Evolutionary conservation across 1,284 basidiomycete species (phyloP).

Genomic region (Spongiforma sp.): DNA sequence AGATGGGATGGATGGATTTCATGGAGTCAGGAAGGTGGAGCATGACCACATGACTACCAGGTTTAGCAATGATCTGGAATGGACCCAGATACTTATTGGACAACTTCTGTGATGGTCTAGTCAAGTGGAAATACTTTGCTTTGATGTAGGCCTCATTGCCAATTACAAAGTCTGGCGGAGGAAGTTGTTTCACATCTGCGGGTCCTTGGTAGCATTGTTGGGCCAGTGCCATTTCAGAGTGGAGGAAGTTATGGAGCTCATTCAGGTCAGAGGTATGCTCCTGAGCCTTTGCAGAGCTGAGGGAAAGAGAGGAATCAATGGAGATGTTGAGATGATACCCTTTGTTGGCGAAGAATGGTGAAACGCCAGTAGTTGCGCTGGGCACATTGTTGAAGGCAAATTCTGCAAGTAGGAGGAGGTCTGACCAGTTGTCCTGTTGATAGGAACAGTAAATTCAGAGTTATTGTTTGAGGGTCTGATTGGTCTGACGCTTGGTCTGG

Average conservation of each 20-base stretch:
- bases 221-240: not conserved
- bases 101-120: conserved; percentile 29
- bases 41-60: not conserved
- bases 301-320: not conserved
- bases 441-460: not conserved
- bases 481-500: not conserved
- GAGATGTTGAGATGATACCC: not conserved
- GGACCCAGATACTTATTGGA: conserved; percentile 29
- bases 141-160: conserved; percentile 7
- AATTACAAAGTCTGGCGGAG: not conserved
- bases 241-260: not conserved
- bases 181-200: not conserved
- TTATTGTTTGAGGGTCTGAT: not conserved
- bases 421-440: not conserved
- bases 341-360: not conserved
- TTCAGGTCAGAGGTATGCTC: not conserved
- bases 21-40: not conserved
- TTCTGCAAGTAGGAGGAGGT: not conserved
- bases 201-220: not conserved
- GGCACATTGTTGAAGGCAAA: not conserved
- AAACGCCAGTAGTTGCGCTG: not conserved
- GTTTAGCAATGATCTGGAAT: conserved; percentile 19
- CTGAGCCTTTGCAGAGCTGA: not conserved
- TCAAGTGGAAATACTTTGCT: conserved; percentile 5
- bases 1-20: not conserved